Evolutionary conservation across 2,329 filamentous ascomycete species (phyloP).

Genomic region (Talaromyces sp.): DNA sequence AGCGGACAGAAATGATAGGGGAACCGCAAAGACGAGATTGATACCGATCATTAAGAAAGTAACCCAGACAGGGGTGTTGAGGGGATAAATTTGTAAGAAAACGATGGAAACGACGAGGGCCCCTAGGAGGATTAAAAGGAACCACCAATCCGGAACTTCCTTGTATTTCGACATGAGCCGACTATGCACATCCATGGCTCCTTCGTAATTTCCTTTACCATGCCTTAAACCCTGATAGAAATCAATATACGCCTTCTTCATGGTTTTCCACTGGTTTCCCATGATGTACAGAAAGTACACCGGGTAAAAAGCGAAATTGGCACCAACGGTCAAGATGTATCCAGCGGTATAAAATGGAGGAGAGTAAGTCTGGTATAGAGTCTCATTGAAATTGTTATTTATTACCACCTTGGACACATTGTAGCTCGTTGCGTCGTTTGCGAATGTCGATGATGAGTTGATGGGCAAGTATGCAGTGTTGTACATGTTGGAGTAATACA

Average conservation of each 20-base stretch:
- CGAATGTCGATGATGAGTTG: slow-evolving; percentile 9
- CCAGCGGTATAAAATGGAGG: background rate
- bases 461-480: slow-evolving; percentile 11
- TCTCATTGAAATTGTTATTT: background rate
- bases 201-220: slow-evolving; percentile 9
- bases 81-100: background rate
- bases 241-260: slow-evolving; percentile 10
- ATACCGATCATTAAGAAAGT: background rate
- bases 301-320: slow-evolving; percentile 7
- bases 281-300: slow-evolving; percentile 11
- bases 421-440: slow-evolving; percentile 5
- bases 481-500: slow-evolving; percentile 11
- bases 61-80: background rate
- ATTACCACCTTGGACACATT: slow-evolving; percentile 7
- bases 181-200: slow-evolving; percentile 11
- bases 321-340: slow-evolving; percentile 9
- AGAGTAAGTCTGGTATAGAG: background rate
- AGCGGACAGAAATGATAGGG: slow-evolving; percentile 8
- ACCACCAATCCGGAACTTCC: slow-evolving; percentile 12
- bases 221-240: slow-evolving; percentile 3
- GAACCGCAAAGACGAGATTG: background rate
- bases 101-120: slow-evolving; percentile 6
- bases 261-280: slow-evolving; percentile 11
- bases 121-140: background rate
- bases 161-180: slow-evolving; percentile 8